phyloP scores from a whole-genome alignment of 257 asterid species.

The Solanum commersonii region DNA sequence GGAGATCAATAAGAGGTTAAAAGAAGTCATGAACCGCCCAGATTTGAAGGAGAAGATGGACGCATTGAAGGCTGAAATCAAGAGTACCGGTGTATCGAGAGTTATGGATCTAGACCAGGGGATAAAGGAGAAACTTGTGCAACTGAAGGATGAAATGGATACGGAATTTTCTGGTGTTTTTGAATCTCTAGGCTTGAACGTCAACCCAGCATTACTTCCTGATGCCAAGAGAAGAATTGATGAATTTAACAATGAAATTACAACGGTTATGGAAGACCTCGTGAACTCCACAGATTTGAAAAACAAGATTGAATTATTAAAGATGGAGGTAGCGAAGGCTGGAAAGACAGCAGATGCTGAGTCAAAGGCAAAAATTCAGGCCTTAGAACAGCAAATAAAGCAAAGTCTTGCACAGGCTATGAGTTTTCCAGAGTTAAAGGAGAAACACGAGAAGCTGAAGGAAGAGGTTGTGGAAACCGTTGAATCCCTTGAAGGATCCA shows the following conservation, averaged over 20 bases:
- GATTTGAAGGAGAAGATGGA: conserved; percentile 53
- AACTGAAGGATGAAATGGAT: conserved; percentile 39
- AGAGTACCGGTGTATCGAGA: conserved; percentile 32
- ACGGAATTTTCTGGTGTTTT: conserved; percentile 39
- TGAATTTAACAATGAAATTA: conserved; percentile 37
- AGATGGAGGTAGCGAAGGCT: conserved; percentile 37
- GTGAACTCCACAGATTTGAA: conserved; percentile 51
- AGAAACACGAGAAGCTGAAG: conserved; percentile 44
- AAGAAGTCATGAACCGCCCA: conserved; percentile 33
- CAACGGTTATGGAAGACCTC: conserved; percentile 33
- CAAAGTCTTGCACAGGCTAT: conserved; percentile 40
- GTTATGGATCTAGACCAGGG: conserved; percentile 26
- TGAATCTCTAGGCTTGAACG: conserved; percentile 37
- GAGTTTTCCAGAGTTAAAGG: conserved; percentile 35
- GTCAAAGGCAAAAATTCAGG: conserved; percentile 42
- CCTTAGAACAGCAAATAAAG: conserved; percentile 48
- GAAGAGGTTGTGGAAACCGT: conserved; percentile 33
- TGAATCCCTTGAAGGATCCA: conserved; percentile 31
- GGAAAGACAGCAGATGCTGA: conserved; percentile 41
- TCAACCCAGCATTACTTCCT: conserved; percentile 16
- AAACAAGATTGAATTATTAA: conserved; percentile 53
- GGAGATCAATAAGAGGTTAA: conserved; percentile 42
- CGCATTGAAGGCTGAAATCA: conserved; percentile 43
- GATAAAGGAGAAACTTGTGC: conserved; percentile 45
- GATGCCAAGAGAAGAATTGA: conserved; percentile 30